Base-by-base conservation (phyloP, 75 land plant genomes). In the Gnetum montanum region DNA sequence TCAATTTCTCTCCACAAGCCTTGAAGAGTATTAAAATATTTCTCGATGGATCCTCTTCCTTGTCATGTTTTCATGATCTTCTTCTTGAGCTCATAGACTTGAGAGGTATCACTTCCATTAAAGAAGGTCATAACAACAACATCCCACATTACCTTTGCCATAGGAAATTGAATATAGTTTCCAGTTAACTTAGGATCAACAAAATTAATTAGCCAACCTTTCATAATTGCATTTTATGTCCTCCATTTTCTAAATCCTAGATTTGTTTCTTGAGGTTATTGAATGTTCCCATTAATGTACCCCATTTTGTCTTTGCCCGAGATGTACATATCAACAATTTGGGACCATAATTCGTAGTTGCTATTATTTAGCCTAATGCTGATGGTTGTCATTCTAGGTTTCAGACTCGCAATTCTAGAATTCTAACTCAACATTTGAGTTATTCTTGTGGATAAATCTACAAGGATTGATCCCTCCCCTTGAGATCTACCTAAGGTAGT, bases 311-410 rank as follows among this genome's bases (percentile, higher is more conserved):
- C 24, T 64, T 57, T 57, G 47, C 60, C 53, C 6, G 53, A 61
- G 53, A 61, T 61, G 36, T 49, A 61, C 63, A 61, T 61, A 36
- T 61, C 63, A 19, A 61, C 63, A 36, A 61, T 41, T 24, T 61
- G 63, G 63, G 63, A 61, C 63, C 63, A 61, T 51, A 53, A 36
- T 13, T 23, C 65, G 41, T 40, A 63, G 53, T 61, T 61, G 36
- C 38, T 2, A 40, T 18, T 41, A 30, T 61, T n/a, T 5, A 51
- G 16, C 34, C 26, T 51, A 18, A 51, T 8, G 33, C 2, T 51
- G 34, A 51, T 51, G 22, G 34, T n/a, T n/a, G n/a, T n/a, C n/a
- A n/a, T n/a, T n/a, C n/a, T n/a, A n/a, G n/a, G n/a, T n/a, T n/a
- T n/a, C n/a, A n/a, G n/a, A n/a, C n/a, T n/a, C n/a, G n/a, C n/a